Evolutionary conservation across 1,284 basidiomycete species (phyloP).

Genomic region (Ustilago vetiveriae): DNA sequence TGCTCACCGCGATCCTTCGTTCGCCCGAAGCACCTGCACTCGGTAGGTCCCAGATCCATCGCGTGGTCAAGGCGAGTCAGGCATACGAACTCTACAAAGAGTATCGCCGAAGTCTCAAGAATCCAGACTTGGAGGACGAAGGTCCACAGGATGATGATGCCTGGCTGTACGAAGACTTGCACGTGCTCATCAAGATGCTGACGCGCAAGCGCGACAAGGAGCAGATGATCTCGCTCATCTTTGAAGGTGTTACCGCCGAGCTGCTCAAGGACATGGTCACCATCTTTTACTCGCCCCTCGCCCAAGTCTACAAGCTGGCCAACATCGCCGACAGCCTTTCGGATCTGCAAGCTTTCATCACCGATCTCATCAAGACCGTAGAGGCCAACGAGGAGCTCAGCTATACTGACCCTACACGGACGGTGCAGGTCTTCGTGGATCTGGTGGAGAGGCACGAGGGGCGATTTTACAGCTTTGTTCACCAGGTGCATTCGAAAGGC

Average conservation of each 20-base stretch:
- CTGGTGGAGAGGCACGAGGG: conserved; percentile 94
- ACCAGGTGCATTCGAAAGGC: conserved; percentile 98
- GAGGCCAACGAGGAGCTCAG: conserved; percentile 87
- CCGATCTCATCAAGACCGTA: conserved; percentile 93
- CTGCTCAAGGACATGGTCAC: conserved; percentile 98
- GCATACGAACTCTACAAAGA: conserved; percentile 64
- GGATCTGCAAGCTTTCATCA: conserved; percentile 93
- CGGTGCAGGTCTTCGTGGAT: conserved; percentile 93
- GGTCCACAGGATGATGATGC: conserved; percentile 65
- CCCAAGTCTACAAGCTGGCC: conserved; percentile 96
- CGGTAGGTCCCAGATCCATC: conserved; percentile 53
- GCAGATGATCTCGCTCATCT: conserved; percentile 90
- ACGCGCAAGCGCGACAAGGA: conserved; percentile 83
- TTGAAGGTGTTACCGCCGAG: conserved; percentile 94
- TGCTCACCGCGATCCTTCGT: conserved; percentile 84
- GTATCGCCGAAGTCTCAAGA: conserved; percentile 51
- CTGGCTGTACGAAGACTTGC: conserved; percentile 66
- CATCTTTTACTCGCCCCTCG: conserved; percentile 97
- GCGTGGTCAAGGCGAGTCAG: conserved; percentile 58
- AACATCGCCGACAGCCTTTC: conserved; percentile 92
- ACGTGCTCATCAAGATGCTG: conserved; percentile 60
- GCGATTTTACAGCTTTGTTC: conserved; percentile 94
- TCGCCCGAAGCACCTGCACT: conserved; percentile 77
- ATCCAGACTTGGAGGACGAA: conserved; percentile 73
- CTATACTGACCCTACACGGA: conserved; percentile 82